Conservation (phyloP, 2,329 filamentous ascomycete genomes). For the Tolypocladium pustulatum region DNA sequence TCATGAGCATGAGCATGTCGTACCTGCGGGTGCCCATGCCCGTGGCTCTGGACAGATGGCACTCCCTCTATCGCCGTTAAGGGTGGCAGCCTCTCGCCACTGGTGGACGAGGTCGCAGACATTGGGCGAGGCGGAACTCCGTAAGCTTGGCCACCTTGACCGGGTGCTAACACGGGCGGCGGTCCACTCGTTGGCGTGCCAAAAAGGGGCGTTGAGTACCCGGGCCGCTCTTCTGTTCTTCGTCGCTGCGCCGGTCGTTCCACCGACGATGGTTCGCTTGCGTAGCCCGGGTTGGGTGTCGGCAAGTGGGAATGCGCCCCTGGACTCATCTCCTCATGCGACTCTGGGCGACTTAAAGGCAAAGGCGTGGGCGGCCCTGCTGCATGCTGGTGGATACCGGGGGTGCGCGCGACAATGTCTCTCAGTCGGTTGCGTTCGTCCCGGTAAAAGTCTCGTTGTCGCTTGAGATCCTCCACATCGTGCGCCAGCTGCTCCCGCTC, state of each 20-base stretch:
- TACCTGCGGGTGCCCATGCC: slow-evolving; percentile 13
- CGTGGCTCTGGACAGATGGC: slow-evolving; percentile 10
- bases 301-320: slow-evolving; percentile 15
- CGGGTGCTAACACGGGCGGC: slow-evolving; percentile 29
- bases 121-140: slow-evolving; percentile 24
- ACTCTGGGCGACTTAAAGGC: slow-evolving; percentile 19
- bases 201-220: slow-evolving; percentile 29
- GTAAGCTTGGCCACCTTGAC: slow-evolving; percentile 25
- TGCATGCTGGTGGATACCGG: slow-evolving; percentile 42
- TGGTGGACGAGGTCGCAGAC: slow-evolving; percentile 24
- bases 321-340: slow-evolving; percentile 27
- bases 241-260: slow-evolving; percentile 37
- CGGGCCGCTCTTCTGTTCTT: slow-evolving; percentile 35
- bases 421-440: slow-evolving; percentile 62
- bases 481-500: slow-evolving; percentile 55
- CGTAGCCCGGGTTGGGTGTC: slow-evolving; percentile 21
- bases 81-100: slow-evolving; percentile 35
- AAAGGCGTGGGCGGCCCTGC: slow-evolving; percentile 43
- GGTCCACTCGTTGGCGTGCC: slow-evolving; percentile 21
- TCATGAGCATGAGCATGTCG: slow-evolving; percentile 10
- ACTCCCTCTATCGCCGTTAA: slow-evolving; percentile 33
- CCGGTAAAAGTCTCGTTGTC: slow-evolving; percentile 64
- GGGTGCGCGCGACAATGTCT: slow-evolving; percentile 51
- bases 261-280: slow-evolving; percentile 29
- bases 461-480: slow-evolving; percentile 40